Evolutionary conservation across 495 filamentous ascomycete species (phyloP).

Genomic region (Tuber magnatum): DNA sequence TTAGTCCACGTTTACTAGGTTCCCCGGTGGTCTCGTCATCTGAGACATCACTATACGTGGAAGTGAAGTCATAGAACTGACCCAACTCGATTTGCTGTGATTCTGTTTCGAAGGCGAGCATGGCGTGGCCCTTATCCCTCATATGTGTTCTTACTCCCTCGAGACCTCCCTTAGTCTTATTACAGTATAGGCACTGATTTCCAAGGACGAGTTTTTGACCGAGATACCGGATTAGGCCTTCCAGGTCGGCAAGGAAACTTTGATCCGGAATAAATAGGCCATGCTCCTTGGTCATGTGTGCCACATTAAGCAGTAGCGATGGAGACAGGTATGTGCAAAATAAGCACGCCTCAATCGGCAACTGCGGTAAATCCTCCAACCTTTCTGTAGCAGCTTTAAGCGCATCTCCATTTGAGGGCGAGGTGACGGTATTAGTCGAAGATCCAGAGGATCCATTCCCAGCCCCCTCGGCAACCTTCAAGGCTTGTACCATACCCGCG

Average conservation of each 20-base stretch:
- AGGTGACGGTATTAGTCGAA: slow-evolving; percentile 26
- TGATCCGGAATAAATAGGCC: slow-evolving; percentile 94
- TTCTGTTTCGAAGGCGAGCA: slow-evolving; percentile 84
- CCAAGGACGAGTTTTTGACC: slow-evolving; percentile 66
- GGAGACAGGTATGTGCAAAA: slow-evolving; percentile 83
- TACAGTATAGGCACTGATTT: slow-evolving; percentile 78
- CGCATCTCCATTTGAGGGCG: slow-evolving; percentile 1
- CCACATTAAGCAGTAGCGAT: slow-evolving; percentile 61
- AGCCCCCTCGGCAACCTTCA: slow-evolving; percentile 56
- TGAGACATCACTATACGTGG: slow-evolving; percentile 76
- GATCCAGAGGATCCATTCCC: slow-evolving; percentile 33
- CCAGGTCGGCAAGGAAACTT: slow-evolving; percentile 67
- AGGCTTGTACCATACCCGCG: slow-evolving; percentile 64
- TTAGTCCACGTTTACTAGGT: slow-evolving; percentile 52
- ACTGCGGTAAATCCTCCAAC: slow-evolving; percentile 38
- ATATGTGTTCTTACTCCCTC: slow-evolving; percentile 86
- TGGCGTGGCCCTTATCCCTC: slow-evolving; percentile 92
- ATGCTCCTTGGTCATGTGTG: slow-evolving; percentile 86
- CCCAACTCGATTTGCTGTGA: slow-evolving; percentile 90
- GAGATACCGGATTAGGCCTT: slow-evolving; percentile 71
- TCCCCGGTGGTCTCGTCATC: slow-evolving; percentile 49
- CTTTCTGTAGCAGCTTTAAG: slow-evolving; percentile 33
- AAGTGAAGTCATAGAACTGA: slow-evolving; percentile 96
- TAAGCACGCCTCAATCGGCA: slow-evolving; percentile 62
- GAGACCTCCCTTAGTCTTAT: slow-evolving; percentile 63